Evolutionary conservation across 2,329 filamentous ascomycete species (phyloP).

Genomic region (Paracamarosporium sp.): DNA sequence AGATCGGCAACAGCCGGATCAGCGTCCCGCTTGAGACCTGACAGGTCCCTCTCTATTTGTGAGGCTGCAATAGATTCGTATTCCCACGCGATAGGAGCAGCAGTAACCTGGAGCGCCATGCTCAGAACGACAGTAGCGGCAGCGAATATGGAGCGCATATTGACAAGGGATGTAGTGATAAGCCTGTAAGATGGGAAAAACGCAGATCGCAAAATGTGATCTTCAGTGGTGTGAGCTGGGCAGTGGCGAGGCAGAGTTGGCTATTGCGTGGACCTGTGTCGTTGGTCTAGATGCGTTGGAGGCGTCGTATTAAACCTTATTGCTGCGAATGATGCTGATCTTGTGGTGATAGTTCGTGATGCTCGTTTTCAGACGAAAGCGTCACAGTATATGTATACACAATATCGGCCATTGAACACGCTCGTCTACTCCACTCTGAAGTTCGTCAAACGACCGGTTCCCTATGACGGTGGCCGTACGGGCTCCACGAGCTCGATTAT

Average conservation of each 20-base stretch:
- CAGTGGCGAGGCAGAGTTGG: neutral
- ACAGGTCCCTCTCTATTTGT: neutral
- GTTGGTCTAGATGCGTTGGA: neutral
- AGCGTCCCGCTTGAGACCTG: neutral
- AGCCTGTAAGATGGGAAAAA: neutral
- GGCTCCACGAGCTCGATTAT: constrained; percentile 5
- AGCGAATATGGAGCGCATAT: constrained; percentile 3
- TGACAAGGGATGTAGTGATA: neutral
- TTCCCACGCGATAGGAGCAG: constrained; percentile 3
- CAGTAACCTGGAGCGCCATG: neutral
- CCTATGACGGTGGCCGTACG: constrained; percentile 10
- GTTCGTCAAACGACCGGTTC: constrained; percentile 1
- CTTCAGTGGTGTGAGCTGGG: neutral
- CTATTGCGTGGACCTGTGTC: neutral
- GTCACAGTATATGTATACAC: constrained; percentile 1
- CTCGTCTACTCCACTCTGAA: constrained; percentile 1
- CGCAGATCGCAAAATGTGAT: neutral
- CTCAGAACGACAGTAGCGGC: neutral
- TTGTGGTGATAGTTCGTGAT: neutral
- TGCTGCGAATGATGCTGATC: neutral
- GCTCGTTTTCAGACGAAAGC: neutral
- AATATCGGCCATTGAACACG: neutral
- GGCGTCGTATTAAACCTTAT: neutral
- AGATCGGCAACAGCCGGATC: constrained; percentile 4
- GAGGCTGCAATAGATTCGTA: neutral